Evolutionary conservation across 2,329 filamentous ascomycete species (phyloP).

Genomic region (Zymoseptoria passerinii): DNA sequence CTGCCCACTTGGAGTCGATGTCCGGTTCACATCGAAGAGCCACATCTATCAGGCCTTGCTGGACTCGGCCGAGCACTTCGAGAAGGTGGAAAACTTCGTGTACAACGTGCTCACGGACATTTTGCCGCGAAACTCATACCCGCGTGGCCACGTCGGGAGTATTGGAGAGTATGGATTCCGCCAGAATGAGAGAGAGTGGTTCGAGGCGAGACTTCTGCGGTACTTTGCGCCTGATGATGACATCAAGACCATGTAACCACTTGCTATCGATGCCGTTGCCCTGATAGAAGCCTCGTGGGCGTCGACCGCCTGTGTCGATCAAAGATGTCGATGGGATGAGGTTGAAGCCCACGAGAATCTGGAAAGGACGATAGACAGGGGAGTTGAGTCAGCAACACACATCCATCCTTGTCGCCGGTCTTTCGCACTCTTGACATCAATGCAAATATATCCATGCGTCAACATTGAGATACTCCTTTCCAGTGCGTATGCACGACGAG

Average conservation of each 20-base stretch:
- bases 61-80: conserved; percentile 8
- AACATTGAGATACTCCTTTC: neutral
- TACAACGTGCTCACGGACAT: conserved; percentile 12
- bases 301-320: too few relatives aligned
- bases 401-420: neutral
- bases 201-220: conserved; percentile 5
- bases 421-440: neutral
- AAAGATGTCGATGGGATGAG: neutral
- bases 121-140: conserved; percentile 5
- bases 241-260: neutral
- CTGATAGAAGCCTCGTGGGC: too few relatives aligned
- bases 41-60: conserved; percentile 12
- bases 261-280: neutral
- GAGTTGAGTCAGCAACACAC: neutral
- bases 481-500: neutral
- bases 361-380: too few relatives aligned
- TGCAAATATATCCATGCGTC: neutral
- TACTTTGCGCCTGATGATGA: conserved; percentile 8
- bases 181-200: conserved; percentile 9
- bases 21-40: conserved; percentile 12
- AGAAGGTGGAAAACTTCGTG: conserved; percentile 10
- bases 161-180: conserved; percentile 8
- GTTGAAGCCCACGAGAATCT: neutral
- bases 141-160: conserved; percentile 3
- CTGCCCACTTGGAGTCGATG: conserved; percentile 5